Evolutionary conservation across 164 flowering plant species (phyloP), one percentile per base, ranked within the genome.

Genomic region (Akebia trifoliata): DNA sequence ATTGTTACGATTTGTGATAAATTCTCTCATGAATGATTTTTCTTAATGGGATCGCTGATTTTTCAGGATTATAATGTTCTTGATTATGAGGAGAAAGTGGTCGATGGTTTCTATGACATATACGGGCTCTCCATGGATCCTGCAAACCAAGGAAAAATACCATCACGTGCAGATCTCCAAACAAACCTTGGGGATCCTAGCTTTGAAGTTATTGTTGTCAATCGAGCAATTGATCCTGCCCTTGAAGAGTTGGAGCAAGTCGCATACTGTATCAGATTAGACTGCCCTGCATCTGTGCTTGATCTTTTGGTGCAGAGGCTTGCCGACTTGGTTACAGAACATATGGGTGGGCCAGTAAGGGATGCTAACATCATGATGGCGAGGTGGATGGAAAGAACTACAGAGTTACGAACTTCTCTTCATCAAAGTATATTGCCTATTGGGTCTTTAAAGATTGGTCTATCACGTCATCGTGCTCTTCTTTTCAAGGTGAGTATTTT

Each of bases 271-370:
- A 81, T 94, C 60, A 77, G 81, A 30, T 53, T 85, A 61, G 99
- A 84, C 50, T 83, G 76, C 67, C 73, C 87, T 59, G 64, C 74
- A 32, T 50, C 80, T 21, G 72, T 80, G 56, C 77, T 82, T 61
- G 68, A 69, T 48, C 25, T 80, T 36, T 68, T 88, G 70, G 90
- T 80, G 31, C 87, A 83, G 62, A 78, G 87, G 75, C 79, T 94
- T 55, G 91, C 99, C 62, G 99, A 94, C 53, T 78, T 94, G 51
- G 96, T 94, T 40, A 84, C 83, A 3, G 87, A 74, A 37, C 93
- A 91, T 63, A 82, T 94, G 95, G 99, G 99, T 74, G 99, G 97
- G 14, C 86, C 96, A 28, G 97, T 86, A 25, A 75, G 71, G 74
- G 95, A 94, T 84, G 91, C 94, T 60, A 85, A 76, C 72, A 57